These are phyloP conservation scores for Neurospora terricola DNA, from an alignment of 495 filamentous ascomycete species.

Conservation along the genomic window DNA sequence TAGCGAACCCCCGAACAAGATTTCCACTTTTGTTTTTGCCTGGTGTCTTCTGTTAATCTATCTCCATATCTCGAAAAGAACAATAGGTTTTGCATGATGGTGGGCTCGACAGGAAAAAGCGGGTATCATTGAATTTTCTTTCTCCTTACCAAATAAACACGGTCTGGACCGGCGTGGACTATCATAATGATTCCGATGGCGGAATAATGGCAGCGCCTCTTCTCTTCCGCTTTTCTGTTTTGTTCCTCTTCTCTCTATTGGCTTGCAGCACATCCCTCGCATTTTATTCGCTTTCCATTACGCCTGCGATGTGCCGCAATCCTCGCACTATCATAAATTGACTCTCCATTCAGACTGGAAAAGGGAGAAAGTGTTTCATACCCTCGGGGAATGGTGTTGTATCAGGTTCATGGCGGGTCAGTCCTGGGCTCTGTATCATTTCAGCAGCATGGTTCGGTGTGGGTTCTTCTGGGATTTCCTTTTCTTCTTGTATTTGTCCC, in stretches of 20 bases:
- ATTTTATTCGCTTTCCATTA: background rate
- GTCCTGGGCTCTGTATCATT: background rate
- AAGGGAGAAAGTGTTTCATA: background rate
- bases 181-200: constrained; percentile 14
- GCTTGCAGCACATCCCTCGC: background rate
- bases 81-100: background rate
- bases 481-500: background rate
- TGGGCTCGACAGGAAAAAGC: background rate
- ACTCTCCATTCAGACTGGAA: constrained; percentile 4
- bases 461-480: background rate
- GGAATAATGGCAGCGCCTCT: constrained; percentile 8
- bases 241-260: background rate
- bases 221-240: constrained; percentile 5
- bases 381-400: background rate
- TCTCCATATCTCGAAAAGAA: background rate
- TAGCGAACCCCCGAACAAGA: background rate
- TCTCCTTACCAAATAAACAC: constrained; percentile 18
- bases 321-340: background rate
- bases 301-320: background rate
- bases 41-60: background rate
- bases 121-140: background rate
- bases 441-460: background rate
- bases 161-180: constrained; percentile 18
- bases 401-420: background rate
- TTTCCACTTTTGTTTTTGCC: background rate